Evolutionary conservation across 306 rosid genomes (phyloP), one percentile per base, ranked within the genome.

Genomic region (Quercus parvula): DNA sequence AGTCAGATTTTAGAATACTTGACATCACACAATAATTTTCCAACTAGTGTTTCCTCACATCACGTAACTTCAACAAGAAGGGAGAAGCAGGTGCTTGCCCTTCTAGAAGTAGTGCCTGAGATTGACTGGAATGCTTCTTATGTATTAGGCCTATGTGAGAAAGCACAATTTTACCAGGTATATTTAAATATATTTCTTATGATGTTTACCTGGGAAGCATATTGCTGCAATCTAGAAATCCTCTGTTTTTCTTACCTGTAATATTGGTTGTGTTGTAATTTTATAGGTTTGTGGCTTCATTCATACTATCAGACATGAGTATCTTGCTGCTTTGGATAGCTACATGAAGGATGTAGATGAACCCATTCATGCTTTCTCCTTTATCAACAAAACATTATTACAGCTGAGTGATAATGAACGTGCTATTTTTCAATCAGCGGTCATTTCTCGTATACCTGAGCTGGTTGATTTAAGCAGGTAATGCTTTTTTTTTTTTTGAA

Each of bases 21-120:
- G 86, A 90, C 92, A 22, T 89, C 90, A 51, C 85, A 85, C 35
- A 75, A 83, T 88, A 80, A 81, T 70, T 81, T 79, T 78, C 83
- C 84, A 77, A 71, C 81, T 64, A 74, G 30, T 61, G 82, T 76
- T 81, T 78, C 88, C 27, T 70, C 61, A 66, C 62, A 84, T 46
- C 56, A 75, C 74, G 78, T 83, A 64, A 84, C 82, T 78, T 90
- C 92, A 19, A 88, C 86, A 83, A 82, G 52, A 76, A 86, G 96
- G 80, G 99, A 95, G 85, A 95, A 88, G 86, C 97, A 89, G 85
- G 98, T 93, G 71, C 94, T 93, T 82, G 90, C 94, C 75, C 94
- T 95, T 88, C 80, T 95, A 78, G 91, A 85, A 82, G 90, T 87
- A 86, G 88, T 90, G 79, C 97, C 98, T 1, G 86, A 88, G 84